Percentiles rank a stretch among this genome's conserved stretches.
Conservation (phyloP, 352 stramenopile species). For the Globisporangium heterothallicum region DNA sequence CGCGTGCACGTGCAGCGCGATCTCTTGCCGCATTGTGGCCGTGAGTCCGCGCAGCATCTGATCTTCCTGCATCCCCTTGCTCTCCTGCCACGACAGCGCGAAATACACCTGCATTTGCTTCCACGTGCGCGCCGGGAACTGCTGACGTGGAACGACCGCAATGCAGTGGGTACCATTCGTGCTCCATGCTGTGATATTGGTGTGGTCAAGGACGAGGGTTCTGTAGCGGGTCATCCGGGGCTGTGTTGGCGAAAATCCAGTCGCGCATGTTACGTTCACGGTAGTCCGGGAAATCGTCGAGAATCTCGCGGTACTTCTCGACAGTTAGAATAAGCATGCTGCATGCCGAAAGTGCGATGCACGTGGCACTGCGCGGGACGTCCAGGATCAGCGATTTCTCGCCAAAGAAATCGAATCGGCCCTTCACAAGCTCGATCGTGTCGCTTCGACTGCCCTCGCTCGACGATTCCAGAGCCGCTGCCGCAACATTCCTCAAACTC, state of each 20-base stretch:
- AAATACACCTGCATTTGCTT: slow-evolving; percentile 50
- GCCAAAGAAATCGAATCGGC: slow-evolving; percentile 37
- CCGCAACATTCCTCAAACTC: background rate
- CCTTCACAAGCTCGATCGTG: slow-evolving; percentile 33
- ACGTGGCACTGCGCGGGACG: slow-evolving; percentile 36
- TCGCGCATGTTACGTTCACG: slow-evolving; percentile 39
- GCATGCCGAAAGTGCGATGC: slow-evolving; percentile 31
- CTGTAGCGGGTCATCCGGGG: slow-evolving; percentile 4
- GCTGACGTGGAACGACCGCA: no score
- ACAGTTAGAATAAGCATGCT: slow-evolving; percentile 41
- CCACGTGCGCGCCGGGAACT: slow-evolving; percentile 32
- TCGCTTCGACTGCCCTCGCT: background rate
- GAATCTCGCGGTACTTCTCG: slow-evolving; percentile 34
- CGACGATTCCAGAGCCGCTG: background rate
- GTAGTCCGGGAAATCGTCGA: slow-evolving; percentile 45
- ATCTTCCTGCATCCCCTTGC: slow-evolving; percentile 56
- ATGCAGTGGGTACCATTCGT: no score
- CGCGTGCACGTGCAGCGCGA: slow-evolving; percentile 52
- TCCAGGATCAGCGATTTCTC: slow-evolving; percentile 42
- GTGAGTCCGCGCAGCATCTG: slow-evolving; percentile 48
- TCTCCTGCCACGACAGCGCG: slow-evolving; percentile 56
- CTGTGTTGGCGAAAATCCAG: slow-evolving; percentile 29
- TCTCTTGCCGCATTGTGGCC: slow-evolving; percentile 42
- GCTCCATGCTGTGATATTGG: no score
- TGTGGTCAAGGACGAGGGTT: background rate